phyloP scores from a whole-genome alignment of 2,329 filamentous ascomycete species.

The Cladorrhinum sp. region DNA sequence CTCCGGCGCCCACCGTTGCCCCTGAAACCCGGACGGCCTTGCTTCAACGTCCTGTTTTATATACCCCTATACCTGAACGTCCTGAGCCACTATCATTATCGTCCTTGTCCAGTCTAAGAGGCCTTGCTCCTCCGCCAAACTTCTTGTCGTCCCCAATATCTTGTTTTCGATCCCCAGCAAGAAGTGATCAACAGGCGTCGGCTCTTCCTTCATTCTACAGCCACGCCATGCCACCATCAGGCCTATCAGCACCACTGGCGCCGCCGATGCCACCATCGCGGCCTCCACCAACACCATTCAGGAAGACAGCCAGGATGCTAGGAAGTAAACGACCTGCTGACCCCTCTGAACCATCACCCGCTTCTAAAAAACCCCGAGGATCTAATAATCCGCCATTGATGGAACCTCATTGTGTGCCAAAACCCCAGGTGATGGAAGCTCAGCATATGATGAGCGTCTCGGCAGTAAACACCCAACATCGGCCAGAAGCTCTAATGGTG shows the following conservation, averaged over 20 bases:
- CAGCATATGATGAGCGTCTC: too few relatives aligned
- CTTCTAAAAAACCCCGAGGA: background rate
- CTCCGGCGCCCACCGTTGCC: background rate
- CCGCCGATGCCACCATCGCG: background rate
- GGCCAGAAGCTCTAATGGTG: background rate
- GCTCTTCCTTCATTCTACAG: background rate
- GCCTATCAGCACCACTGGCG: background rate
- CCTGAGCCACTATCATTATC: background rate
- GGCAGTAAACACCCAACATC: background rate
- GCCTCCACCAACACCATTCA: constrained; percentile 4
- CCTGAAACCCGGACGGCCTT: background rate
- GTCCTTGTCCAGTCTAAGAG: background rate
- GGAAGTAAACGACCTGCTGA: constrained; percentile 10
- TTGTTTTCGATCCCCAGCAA: background rate
- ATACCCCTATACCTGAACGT: background rate
- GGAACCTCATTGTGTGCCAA: background rate
- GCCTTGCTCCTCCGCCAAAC: background rate
- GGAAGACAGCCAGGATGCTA: constrained; percentile 22
- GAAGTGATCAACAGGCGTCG: background rate
- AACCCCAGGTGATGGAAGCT: background rate
- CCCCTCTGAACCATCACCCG: background rate
- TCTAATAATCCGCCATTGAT: constrained; percentile 11
- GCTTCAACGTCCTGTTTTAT: background rate
- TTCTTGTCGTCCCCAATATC: background rate
- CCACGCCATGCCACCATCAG: background rate